phyloP scores from a whole-genome alignment of 2,329 filamentous ascomycete genomes.

The Talaromyces sp. region DNA sequence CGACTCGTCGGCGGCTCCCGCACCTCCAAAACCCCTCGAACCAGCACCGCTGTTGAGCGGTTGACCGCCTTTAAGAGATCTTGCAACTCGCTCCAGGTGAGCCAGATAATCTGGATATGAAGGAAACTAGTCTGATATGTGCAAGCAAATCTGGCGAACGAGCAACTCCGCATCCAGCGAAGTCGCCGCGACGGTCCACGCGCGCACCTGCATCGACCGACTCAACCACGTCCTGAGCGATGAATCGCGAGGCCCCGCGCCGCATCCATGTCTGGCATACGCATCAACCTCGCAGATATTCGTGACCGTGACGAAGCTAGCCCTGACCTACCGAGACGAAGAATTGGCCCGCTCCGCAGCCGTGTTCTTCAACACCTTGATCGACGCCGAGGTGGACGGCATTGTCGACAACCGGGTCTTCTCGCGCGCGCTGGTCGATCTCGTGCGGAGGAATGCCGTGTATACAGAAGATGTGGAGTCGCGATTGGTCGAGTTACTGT shows the following conservation, averaged over 20 bases:
- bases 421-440: slow-evolving; percentile 77
- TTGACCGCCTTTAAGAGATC: slow-evolving; percentile 56
- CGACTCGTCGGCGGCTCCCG: slow-evolving; percentile 55
- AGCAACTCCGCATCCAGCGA: slow-evolving; percentile 47
- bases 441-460: slow-evolving; percentile 64
- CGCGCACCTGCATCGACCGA: slow-evolving; percentile 50
- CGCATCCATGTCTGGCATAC: slow-evolving; percentile 87
- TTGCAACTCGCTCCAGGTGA: slow-evolving; percentile 42
- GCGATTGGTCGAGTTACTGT: slow-evolving; percentile 84
- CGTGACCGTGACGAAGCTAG: slow-evolving; percentile 81
- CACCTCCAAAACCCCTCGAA: slow-evolving; percentile 42
- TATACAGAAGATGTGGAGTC: slow-evolving; percentile 77
- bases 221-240: slow-evolving; percentile 69
- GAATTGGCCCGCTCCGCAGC: slow-evolving; percentile 80
- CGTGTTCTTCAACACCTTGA: slow-evolving; percentile 79
- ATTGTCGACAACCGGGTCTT: slow-evolving; percentile 85
- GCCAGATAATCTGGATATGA: slow-evolving; percentile 9
- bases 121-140: neutral
- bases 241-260: slow-evolving; percentile 79
- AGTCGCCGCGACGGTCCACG: slow-evolving; percentile 43
- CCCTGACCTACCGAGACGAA: slow-evolving; percentile 76
- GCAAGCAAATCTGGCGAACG: slow-evolving; percentile 56
- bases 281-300: slow-evolving; percentile 84
- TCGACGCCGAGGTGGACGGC: slow-evolving; percentile 94
- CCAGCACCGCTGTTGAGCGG: slow-evolving; percentile 54